phyloP scores from a whole-genome alignment of 805 yeast species.

The Candida loeiensis region DNA sequence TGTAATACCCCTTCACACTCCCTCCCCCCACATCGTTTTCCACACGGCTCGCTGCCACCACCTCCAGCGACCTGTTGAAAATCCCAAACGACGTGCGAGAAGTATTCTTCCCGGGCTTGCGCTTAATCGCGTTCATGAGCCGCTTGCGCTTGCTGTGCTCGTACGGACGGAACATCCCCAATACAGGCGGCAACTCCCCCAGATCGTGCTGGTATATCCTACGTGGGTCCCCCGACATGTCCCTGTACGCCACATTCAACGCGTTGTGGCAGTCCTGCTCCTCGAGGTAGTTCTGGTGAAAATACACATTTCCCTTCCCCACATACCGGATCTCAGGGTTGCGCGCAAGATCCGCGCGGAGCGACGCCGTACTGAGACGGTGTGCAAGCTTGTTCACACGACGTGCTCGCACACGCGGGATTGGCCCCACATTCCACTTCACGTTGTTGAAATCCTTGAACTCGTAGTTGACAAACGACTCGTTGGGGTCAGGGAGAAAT shows the following conservation, averaged over 20 bases:
- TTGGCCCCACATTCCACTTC: constrained; percentile 37
- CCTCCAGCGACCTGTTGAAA: constrained; percentile 3
- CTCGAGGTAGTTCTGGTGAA: constrained; percentile 33
- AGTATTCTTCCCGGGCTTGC: constrained; percentile 9
- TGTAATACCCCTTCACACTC: constrained; percentile 29
- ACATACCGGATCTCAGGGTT: constrained; percentile 20
- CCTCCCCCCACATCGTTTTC: constrained; percentile 24
- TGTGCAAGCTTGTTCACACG: constrained; percentile 22
- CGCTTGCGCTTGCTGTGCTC: constrained; percentile 37
- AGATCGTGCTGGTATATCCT: constrained; percentile 23
- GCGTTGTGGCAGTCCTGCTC: constrained; percentile 12
- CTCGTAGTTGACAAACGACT: constrained; percentile 23
- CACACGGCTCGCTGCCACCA: constrained; percentile 10
- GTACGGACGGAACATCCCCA: constrained; percentile 38
- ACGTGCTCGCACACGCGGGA: constrained; percentile 37
- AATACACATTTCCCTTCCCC: constrained; percentile 35
- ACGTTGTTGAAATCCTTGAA: constrained; percentile 18
- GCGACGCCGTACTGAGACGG: constrained; percentile 13
- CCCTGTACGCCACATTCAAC: constrained; percentile 8
- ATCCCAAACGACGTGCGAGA: constrained; percentile 4
- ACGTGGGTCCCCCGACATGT: constrained; percentile 19
- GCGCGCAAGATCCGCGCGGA: constrained; percentile 7
- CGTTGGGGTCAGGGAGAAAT: constrained; percentile 17
- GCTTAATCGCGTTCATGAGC: constrained; percentile 32
- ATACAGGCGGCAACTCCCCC: constrained; percentile 14